Evolutionary conservation across 2,329 filamentous ascomycete genomes (phyloP).

Genomic region (Diplocarpon mali): DNA sequence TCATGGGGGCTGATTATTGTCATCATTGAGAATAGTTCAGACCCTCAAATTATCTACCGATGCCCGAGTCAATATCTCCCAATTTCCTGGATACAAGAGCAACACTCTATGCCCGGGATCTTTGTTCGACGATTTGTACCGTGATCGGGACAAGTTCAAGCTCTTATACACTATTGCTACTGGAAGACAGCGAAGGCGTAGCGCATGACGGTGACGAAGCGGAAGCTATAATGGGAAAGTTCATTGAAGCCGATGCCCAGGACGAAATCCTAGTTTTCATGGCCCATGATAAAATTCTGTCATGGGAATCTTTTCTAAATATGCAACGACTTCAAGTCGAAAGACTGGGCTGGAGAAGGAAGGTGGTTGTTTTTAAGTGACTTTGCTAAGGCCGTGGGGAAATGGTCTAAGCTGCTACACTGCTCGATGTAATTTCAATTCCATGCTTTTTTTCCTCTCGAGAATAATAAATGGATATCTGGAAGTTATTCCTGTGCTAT

Average conservation of each 20-base stretch:
- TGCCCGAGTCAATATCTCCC: conserved; percentile 30
- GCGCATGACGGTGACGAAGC: conserved; percentile 26
- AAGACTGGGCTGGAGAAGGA: conserved; percentile 34
- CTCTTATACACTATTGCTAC: conserved; percentile 27
- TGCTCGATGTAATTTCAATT: background rate
- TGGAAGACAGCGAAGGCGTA: conserved; percentile 8
- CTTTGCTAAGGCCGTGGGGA: conserved; percentile 25
- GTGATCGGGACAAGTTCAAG: conserved; percentile 16
- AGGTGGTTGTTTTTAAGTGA: conserved; percentile 41
- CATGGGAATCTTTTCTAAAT: conserved; percentile 36
- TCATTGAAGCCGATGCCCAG: conserved; percentile 35
- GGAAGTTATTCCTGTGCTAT: no score
- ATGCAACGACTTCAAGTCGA: conserved; percentile 33
- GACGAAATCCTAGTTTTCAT: conserved; percentile 35
- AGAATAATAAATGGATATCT: no score
- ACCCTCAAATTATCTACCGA: conserved; percentile 31
- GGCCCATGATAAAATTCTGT: conserved; percentile 36
- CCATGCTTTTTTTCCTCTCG: background rate
- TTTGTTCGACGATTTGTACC: conserved; percentile 31
- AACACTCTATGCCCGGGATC: conserved; percentile 29
- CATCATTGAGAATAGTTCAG: conserved; percentile 36
- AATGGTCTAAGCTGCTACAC: background rate
- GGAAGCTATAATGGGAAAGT: conserved; percentile 31
- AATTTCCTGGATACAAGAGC: conserved; percentile 28
- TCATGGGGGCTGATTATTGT: conserved; percentile 34